These are phyloP conservation scores for Marvania coccoides DNA, from an alignment of 139 green algal species.

Conservation along the genomic window DNA sequence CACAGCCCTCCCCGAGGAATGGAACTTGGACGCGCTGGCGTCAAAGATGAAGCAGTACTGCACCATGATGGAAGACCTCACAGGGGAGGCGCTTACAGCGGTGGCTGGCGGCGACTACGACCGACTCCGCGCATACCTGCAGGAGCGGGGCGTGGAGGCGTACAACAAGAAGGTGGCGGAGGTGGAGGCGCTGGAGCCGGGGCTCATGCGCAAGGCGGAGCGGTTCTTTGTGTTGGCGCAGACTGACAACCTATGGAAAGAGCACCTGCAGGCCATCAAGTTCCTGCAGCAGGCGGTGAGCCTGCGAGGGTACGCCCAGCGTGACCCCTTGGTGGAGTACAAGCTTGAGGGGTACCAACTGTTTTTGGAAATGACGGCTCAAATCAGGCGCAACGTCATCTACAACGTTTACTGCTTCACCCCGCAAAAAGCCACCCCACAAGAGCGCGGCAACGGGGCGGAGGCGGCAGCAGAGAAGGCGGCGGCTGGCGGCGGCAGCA, in stretches of 20 bases:
- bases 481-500: neutral
- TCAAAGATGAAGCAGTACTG: constrained; percentile 96
- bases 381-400: constrained; percentile 95
- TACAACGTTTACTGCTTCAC: constrained; percentile 75
- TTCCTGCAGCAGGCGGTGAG: constrained; percentile 96
- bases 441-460: neutral
- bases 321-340: constrained; percentile 97
- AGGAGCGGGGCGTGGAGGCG: constrained; percentile 46
- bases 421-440: neutral
- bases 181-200: constrained; percentile 68
- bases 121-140: constrained; percentile 56
- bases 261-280: constrained; percentile 95
- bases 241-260: constrained; percentile 97
- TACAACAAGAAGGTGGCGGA: constrained; percentile 69
- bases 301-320: constrained; percentile 79
- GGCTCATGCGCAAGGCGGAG: constrained; percentile 75
- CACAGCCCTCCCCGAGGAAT: constrained; percentile 54
- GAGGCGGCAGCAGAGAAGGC: neutral
- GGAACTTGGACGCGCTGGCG: constrained; percentile 75
- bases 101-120: constrained; percentile 54
- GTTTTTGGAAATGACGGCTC: constrained; percentile 79
- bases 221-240: constrained; percentile 93
- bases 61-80: constrained; percentile 72
- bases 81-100: constrained; percentile 17
- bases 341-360: constrained; percentile 96